Conservation (phyloP, 352 stramenopile species). For the Phytophthora rubi region DNA sequence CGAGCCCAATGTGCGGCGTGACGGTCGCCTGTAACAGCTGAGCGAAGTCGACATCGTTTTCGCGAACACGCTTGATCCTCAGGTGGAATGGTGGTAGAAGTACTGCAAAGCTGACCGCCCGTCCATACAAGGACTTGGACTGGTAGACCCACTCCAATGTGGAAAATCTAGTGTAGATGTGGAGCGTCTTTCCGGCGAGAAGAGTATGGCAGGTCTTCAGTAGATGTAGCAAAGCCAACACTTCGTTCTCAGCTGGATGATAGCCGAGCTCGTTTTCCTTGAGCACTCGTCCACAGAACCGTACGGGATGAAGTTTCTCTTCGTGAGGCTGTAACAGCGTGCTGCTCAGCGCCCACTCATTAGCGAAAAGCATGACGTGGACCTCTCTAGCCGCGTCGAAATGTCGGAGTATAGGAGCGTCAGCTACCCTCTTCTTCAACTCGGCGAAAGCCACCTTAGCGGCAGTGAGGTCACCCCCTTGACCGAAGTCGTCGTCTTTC, state of each 20-base stretch:
- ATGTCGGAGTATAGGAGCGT: no score
- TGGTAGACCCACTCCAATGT: slow-evolving; percentile 3
- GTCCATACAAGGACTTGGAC: background rate
- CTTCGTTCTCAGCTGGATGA: slow-evolving; percentile 7
- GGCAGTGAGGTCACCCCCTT: no score
- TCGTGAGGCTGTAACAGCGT: slow-evolving; percentile 1
- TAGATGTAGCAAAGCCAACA: background rate
- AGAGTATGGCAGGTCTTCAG: background rate
- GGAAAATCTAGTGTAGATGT: background rate
- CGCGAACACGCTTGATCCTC: no score
- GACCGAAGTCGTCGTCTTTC: no score
- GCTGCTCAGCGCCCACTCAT: background rate
- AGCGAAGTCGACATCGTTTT: no score
- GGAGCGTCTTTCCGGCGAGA: background rate
- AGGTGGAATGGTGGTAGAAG: no score
- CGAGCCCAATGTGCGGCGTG: no score
- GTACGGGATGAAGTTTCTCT: background rate
- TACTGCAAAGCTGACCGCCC: no score
- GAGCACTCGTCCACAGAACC: slow-evolving; percentile 6
- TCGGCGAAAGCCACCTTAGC: no score
- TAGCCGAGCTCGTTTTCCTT: slow-evolving; percentile 5
- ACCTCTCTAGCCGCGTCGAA: no score
- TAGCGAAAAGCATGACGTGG: background rate
- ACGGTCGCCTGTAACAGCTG: no score
- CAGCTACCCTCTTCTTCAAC: no score